Evolutionary conservation across 2,329 filamentous ascomycete genomes (phyloP).

Genomic region (Neonectria hederae): DNA sequence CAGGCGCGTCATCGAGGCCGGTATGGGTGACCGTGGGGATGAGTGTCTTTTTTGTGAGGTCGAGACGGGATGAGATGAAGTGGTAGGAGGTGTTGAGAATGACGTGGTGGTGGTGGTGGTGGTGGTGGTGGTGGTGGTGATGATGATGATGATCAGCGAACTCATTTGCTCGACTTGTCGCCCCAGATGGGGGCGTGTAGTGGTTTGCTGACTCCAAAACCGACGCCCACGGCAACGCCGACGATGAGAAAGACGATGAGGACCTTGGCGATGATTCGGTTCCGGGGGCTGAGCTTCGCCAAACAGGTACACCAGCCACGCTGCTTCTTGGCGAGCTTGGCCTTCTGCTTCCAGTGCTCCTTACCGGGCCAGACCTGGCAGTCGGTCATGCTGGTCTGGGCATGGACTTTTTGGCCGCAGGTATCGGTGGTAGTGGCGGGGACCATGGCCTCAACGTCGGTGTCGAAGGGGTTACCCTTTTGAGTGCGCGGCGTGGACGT

Average conservation of each 20-base stretch:
- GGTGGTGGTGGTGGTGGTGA: too few species aligned
- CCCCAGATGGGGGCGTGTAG: slow-evolving; percentile 68
- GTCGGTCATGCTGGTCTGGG: slow-evolving; percentile 53
- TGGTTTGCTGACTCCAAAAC: slow-evolving; percentile 69
- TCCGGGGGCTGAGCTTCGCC: slow-evolving; percentile 62
- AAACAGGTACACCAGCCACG: slow-evolving; percentile 60
- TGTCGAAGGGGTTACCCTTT: slow-evolving; percentile 63
- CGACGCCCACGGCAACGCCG: slow-evolving; percentile 64
- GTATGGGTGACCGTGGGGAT: not conserved
- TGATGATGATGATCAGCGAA: not conserved
- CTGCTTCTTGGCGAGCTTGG: slow-evolving; percentile 63
- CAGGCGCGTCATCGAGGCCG: not conserved
- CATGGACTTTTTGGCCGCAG: slow-evolving; percentile 47
- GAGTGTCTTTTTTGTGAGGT: not conserved
- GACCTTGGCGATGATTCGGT: slow-evolving; percentile 64
- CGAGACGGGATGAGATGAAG: not conserved
- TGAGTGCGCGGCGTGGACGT: slow-evolving; percentile 57
- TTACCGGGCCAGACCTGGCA: slow-evolving; percentile 69
- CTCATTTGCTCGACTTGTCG: slow-evolving; percentile 41
- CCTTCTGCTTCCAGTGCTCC: slow-evolving; percentile 68
- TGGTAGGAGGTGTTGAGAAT: not conserved
- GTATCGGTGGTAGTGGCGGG: slow-evolving; percentile 42
- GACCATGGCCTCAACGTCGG: slow-evolving; percentile 65
- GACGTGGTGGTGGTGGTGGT: slow-evolving; percentile 7
- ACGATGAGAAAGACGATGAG: slow-evolving; percentile 61